Percentiles rank a stretch among this genome's conserved stretches.
These are phyloP conservation scores for Kalanchoe fedtschenkoi DNA, from an alignment of 164 flowering plant species.

Conservation along the genomic window DNA sequence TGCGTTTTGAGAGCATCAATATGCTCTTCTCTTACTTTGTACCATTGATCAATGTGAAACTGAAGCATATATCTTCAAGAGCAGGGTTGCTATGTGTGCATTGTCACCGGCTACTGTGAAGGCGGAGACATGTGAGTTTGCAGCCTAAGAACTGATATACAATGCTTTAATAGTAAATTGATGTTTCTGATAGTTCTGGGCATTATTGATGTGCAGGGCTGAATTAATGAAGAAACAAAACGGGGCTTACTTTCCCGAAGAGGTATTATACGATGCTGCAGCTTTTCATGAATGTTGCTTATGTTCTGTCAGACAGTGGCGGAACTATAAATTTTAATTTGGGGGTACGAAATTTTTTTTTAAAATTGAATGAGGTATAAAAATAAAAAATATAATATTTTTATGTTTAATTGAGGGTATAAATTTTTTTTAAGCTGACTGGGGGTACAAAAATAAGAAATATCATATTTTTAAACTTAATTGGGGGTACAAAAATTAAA, in stretches of 20 bases:
- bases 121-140: constrained; percentile 97
- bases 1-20: not conserved
- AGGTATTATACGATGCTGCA: constrained; percentile 32
- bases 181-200: not conserved
- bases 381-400: too few species aligned
- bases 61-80: constrained; percentile 4
- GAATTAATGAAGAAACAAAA: constrained; percentile 83
- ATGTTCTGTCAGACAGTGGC: not conserved
- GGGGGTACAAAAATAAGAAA: too few species aligned
- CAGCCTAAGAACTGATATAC: not conserved
- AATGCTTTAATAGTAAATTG: not conserved
- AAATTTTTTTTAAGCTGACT: too few species aligned
- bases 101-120: constrained; percentile 97
- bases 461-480: too few species aligned
- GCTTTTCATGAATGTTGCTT: not conserved
- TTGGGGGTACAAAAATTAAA: too few species aligned
- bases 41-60: not conserved
- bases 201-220: constrained; percentile 39
- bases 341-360: too few species aligned
- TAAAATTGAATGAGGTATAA: too few species aligned
- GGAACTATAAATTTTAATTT: too few species aligned
- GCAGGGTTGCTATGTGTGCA: constrained; percentile 99
- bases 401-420: too few species aligned
- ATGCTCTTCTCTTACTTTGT: constrained; percentile 12
- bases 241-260: constrained; percentile 87